Conservation (phyloP, 2,329 filamentous ascomycete genomes). For the Hysterium pulicare region DNA sequence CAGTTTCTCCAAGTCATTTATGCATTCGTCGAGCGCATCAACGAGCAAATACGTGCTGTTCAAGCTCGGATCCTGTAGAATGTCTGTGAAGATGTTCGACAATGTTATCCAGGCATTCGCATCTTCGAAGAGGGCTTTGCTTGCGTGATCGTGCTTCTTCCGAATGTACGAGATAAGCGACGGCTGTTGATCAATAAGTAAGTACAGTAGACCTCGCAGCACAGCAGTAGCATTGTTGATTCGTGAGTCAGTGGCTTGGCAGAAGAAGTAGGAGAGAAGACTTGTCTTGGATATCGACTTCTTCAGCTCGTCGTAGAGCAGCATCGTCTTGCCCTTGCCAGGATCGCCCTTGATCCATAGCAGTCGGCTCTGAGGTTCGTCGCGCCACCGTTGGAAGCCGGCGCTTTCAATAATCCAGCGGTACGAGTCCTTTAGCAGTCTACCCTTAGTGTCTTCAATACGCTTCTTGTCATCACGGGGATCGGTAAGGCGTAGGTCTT, state of each 20-base stretch:
- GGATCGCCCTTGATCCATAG: constrained; percentile 35
- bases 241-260: constrained; percentile 35
- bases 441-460: constrained; percentile 10
- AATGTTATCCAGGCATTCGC: constrained; percentile 38
- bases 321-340: constrained; percentile 2
- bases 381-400: constrained; percentile 17
- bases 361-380: constrained; percentile 17
- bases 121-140: constrained; percentile 39
- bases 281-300: constrained; percentile 9
- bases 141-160: constrained; percentile 32
- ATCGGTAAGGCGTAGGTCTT: constrained; percentile 7
- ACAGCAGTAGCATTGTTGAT: constrained; percentile 40
- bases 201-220: constrained; percentile 42
- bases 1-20: constrained; percentile 1
- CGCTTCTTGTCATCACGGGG: constrained; percentile 11
- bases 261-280: constrained; percentile 41
- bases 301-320: constrained; percentile 13
- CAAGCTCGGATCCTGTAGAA: constrained; percentile 34
- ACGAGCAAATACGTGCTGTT: background rate
- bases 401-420: constrained; percentile 16
- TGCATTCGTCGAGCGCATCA: constrained; percentile 2
- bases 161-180: constrained; percentile 33
- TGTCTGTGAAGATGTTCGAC: constrained; percentile 34
- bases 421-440: constrained; percentile 7
- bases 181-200: constrained; percentile 33